Evolutionary conservation across 2,329 filamentous ascomycete genomes (phyloP).

Genomic region (Aureobasidium sp.): DNA sequence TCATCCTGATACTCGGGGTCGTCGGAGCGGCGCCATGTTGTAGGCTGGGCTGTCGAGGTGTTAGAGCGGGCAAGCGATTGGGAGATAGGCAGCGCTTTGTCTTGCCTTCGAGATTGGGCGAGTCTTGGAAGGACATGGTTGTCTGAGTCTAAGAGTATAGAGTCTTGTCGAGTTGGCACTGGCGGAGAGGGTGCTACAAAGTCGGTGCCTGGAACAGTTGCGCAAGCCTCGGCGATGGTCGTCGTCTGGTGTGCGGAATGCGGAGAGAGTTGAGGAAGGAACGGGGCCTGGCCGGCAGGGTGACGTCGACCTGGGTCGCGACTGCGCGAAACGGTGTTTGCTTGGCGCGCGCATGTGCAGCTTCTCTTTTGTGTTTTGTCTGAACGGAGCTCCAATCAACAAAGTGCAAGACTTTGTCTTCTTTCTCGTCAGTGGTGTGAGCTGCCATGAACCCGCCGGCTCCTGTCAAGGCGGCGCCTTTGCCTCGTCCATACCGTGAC

Average conservation of each 20-base stretch:
- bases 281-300: background rate
- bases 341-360: slow-evolving; percentile 13
- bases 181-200: background rate
- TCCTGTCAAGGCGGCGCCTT: slow-evolving; percentile 2
- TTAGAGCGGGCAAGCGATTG: background rate
- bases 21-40: slow-evolving; percentile 59
- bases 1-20: slow-evolving; percentile 79
- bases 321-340: slow-evolving; percentile 4
- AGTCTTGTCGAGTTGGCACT: background rate
- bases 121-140: slow-evolving; percentile 23
- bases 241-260: background rate
- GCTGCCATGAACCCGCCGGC: background rate
- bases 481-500: slow-evolving; percentile 62
- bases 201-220: background rate
- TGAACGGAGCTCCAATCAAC: background rate
- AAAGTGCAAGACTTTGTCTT: background rate
- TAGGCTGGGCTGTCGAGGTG: slow-evolving; percentile 50
- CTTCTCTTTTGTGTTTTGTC: slow-evolving; percentile 10
- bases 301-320: slow-evolving; percentile 3
- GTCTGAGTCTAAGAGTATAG: background rate
- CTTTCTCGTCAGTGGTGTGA: background rate
- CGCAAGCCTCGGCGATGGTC: background rate
- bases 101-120: slow-evolving; percentile 21
- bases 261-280: slow-evolving; percentile 5
- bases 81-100: background rate